Base-by-base conservation (phyloP, 768 basidiomycete genomes). In the Boletus barrowsii region DNA sequence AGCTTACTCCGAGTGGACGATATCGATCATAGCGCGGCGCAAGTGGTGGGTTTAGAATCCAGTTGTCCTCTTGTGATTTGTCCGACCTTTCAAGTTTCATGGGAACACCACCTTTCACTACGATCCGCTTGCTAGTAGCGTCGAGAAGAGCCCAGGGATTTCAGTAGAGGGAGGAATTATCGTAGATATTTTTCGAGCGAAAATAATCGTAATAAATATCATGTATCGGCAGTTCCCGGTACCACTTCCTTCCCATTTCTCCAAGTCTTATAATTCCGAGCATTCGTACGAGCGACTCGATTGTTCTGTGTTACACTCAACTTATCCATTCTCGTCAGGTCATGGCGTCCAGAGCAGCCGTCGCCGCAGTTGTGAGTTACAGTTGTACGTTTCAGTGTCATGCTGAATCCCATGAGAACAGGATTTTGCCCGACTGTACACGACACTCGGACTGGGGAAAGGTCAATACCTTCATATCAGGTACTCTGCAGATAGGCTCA, bases 401-500 rank as follows among this genome's bases (percentile, higher is more conserved):
- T 26, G 36, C 49, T 55, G n/a, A 60, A 53, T 44, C 48, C 22
- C 53, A 48, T 47, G 51, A 53, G 33, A 52, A 55, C 66, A 93
- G 90, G 90, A 92, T 74, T 92, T 91, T 71, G 73, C 87, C 67
- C 88, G 88, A 68, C 81, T 93, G 60, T 93, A 92, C 73, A 76
- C 85, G 51, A 84, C 88, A 49, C 81, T 93, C 24, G 87, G 88
- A 63, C 83, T 93, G 65, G 90, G 90, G 70, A 91, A 90, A 79
- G 90, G 91, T 90, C 29, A 26, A 41, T n/a, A 35, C 26, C 1
- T 22, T 43, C 39, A 37, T 15, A 13, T 8, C 17, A 37, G 11
- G 46, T 20, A 10, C 29, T 41, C 4, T 40, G 9, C 14, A 17
- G 15, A 46, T 4, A n/a, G n/a, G 43, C 54, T 61, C 24, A 66